Conservation (phyloP, 768 basidiomycete genomes). For the Mycena galericulata region DNA sequence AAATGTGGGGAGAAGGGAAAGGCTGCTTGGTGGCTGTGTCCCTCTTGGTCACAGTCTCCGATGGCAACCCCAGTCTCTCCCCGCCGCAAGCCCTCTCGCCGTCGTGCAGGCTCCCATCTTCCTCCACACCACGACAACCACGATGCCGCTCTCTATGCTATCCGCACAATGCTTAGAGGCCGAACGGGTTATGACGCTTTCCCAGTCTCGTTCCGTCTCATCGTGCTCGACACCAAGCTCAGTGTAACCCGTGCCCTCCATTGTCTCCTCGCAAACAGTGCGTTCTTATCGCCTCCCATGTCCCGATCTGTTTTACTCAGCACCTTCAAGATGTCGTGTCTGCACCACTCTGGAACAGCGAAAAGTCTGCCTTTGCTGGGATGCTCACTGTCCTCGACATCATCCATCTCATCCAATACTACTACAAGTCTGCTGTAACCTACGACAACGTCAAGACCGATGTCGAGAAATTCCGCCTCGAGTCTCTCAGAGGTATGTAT, state of each 20-base stretch:
- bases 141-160: constrained; percentile 73
- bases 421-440: constrained; percentile 79
- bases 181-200: constrained; percentile 96
- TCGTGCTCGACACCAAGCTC: constrained; percentile 95
- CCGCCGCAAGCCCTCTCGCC: constrained; percentile 63
- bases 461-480: constrained; percentile 92
- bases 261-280: constrained; percentile 87
- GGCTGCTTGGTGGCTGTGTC: background rate
- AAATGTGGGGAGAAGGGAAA: no score
- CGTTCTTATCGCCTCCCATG: constrained; percentile 16
- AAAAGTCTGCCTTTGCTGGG: constrained; percentile 91
- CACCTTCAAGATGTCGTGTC: constrained; percentile 87
- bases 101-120: constrained; percentile 69
- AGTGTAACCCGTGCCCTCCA: constrained; percentile 96
- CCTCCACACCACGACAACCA: constrained; percentile 74
- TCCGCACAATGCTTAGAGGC: constrained; percentile 86
- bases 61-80: constrained; percentile 5
- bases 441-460: constrained; percentile 89
- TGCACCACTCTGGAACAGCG: constrained; percentile 98
- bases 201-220: constrained; percentile 95
- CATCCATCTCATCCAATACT: constrained; percentile 99
- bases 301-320: constrained; percentile 24
- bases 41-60: background rate
- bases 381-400: constrained; percentile 99
- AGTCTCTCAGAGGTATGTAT: constrained; percentile 84